Evolutionary conservation across 129 eudicot species (phyloP), one percentile per base, ranked within the genome.

Genomic region (Flaveria brownii): DNA sequence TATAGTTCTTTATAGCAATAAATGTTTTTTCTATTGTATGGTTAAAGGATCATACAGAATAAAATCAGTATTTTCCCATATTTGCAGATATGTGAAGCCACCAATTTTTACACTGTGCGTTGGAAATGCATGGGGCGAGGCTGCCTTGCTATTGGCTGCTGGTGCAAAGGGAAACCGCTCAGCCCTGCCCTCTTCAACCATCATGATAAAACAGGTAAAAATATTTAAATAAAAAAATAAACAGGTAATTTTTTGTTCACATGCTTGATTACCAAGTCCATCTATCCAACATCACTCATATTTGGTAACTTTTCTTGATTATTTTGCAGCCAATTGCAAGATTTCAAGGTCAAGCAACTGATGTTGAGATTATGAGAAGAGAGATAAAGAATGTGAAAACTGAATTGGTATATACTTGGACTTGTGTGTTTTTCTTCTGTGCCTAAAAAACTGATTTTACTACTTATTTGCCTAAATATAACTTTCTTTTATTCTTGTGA

Each of bases 71-170:
- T 13, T 41, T 42, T 36, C 5, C 7, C 70, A 47, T 45, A 33
- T 33, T 39, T 76, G 71, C 83, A 95, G 99, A 36, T 89, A 77
- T 85, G 87, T 89, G 72, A 83, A 78, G 71, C 84, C 97, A 41
- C 99, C 99, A 3, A 91, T 91, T 49, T 91, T 82, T 76, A 91
- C 99, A 4, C 85, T 95, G 2, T 91, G 97, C 77, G 94, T 95
- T 55, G 99, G 99, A 45, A 89, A 95, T 78, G 99, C 97, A 41
- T 95, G 97, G 97, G 97, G 99, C 69, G 99, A 95, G 83, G 99
- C 99, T 17, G 90, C 99, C 80, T 87, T 95, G 73, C 92, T 95
- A 30, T 84, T 95, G 84, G 96, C 99, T 75, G 84, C 99, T 78
- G 99, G 99, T 54, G 85, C 90, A 64, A 87, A 85, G 84, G 99